A percentile compares a stretch with the other conserved stretches of the same genome.
These are phyloP conservation scores for Nannochloris sp. DNA, from an alignment of 139 green algal species.

Conservation along the genomic window DNA sequence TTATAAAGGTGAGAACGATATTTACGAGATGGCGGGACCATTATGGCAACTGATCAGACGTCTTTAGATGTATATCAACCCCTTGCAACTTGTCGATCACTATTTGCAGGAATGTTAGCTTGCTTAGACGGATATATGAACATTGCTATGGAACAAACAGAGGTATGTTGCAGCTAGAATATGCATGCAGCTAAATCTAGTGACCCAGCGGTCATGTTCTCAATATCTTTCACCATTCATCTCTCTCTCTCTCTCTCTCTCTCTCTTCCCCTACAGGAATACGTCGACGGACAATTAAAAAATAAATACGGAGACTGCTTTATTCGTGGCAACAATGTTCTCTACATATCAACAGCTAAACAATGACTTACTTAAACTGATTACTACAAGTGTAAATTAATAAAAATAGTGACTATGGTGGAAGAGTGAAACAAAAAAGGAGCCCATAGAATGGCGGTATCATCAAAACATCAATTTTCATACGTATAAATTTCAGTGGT, in stretches of 20 bases:
- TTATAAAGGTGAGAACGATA: slow-evolving; percentile 73
- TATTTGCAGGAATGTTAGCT: slow-evolving; percentile 76
- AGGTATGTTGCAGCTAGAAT: slow-evolving; percentile 42
- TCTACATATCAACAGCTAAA: slow-evolving; percentile 59
- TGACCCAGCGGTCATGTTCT: too few relatives aligned
- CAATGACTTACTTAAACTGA: background rate
- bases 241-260: background rate
- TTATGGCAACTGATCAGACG: background rate
- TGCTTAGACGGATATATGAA: slow-evolving; percentile 99
- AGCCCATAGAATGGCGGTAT: background rate
- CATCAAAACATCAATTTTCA: too few relatives aligned
- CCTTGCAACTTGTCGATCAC: too few relatives aligned
- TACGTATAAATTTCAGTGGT: too few relatives aligned
- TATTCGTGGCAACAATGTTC: slow-evolving; percentile 97
- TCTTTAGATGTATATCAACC: background rate
- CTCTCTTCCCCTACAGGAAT: slow-evolving; percentile 66
- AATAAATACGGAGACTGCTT: slow-evolving; percentile 99
- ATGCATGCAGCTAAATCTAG: too few relatives aligned
- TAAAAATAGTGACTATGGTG: background rate
- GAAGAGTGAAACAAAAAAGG: background rate
- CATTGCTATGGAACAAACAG: slow-evolving; percentile 99
- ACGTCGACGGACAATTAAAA: slow-evolving; percentile 97
- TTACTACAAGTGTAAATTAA: background rate
- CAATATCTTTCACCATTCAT: background rate
- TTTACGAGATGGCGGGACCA: too few relatives aligned